These are phyloP conservation scores for Eucalyptus albens DNA, from an alignment of 345 rosid species.

Conservation along the genomic window DNA sequence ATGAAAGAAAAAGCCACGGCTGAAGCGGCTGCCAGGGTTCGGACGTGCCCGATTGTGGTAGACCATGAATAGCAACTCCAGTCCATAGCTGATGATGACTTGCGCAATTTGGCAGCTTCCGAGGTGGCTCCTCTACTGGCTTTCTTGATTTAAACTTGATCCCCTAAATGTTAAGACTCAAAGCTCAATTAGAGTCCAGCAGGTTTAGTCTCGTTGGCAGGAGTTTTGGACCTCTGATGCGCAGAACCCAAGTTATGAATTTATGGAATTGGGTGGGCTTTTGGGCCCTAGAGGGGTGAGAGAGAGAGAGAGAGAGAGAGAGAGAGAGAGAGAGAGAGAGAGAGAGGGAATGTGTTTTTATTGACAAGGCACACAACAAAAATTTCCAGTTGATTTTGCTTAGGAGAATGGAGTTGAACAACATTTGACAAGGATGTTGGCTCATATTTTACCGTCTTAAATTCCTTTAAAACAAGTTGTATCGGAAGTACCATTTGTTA, in stretches of 20 bases:
- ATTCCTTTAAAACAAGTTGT: background rate
- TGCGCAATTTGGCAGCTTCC: background rate
- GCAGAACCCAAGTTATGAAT: background rate
- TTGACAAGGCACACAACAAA: background rate
- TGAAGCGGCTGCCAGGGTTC: background rate
- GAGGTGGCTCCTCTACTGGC: background rate
- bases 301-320: no score
- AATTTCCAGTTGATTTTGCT: background rate
- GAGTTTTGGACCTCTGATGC: background rate
- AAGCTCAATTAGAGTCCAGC: background rate
- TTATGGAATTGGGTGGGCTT: background rate
- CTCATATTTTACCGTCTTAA: background rate
- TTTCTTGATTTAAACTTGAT: background rate
- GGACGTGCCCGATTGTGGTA: background rate
- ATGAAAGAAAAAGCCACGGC: background rate
- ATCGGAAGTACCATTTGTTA: background rate
- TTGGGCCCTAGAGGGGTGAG: background rate
- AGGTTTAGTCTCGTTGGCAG: background rate
- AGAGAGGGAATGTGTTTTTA: background rate
- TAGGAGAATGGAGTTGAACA: background rate
- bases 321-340: no score
- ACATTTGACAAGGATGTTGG: background rate
- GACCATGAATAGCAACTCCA: background rate
- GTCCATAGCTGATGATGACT: background rate
- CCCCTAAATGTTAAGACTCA: background rate